Evolutionary conservation across 2,329 filamentous ascomycete genomes (phyloP), one percentile per base, ranked within the genome.

Genomic region (Pseudodiploospora longispora): DNA sequence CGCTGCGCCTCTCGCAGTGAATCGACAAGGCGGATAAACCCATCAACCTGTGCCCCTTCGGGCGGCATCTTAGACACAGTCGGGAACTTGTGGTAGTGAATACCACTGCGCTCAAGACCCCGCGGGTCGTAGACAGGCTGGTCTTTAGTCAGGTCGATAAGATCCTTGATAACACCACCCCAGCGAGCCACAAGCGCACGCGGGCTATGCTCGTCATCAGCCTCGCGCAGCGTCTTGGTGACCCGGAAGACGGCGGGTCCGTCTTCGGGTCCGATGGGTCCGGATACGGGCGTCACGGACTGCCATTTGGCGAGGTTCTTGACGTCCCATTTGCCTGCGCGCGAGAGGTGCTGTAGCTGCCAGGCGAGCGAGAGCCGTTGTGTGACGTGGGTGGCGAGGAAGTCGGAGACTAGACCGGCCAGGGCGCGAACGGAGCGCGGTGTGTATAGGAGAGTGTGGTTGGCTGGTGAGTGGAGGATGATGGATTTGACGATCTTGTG

Each of bases 281-380:
- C 74, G 0, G 87, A 94, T 1, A 95, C 86, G 0, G 89, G 85
- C 1, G 70, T 65, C 1, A 94, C 85, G 12, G 80, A 80, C 61
- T 87, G 78, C 91, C 91, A 97, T 60, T 97, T 97, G 47, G 78
- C 81, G 8, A 96, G 73, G 57, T 97, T 97, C 68, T 97, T 97
- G 53, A 97, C 88, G 58, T 96, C 91, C 91, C 91, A 97, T 67
- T 97, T 97, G 3, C 90, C 90, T 53, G 89, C 86, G 2, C 85
- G 87, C 3, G 85, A 87, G 27, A 97, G 78, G 56, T 93, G 84
- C 55, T 91, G 85, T 10, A 97, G 72, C 64, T 97, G 91, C 90
- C 91, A 97, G 36, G 84, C 87, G 29, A 91, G 78, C 1, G 82
- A 86, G 10, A 96, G 75, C 6, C 89, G 81, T 7, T 80, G 75